phyloP scores from a whole-genome alignment of 768 basidiomycete genomes.

The Saitozyma sp. region DNA sequence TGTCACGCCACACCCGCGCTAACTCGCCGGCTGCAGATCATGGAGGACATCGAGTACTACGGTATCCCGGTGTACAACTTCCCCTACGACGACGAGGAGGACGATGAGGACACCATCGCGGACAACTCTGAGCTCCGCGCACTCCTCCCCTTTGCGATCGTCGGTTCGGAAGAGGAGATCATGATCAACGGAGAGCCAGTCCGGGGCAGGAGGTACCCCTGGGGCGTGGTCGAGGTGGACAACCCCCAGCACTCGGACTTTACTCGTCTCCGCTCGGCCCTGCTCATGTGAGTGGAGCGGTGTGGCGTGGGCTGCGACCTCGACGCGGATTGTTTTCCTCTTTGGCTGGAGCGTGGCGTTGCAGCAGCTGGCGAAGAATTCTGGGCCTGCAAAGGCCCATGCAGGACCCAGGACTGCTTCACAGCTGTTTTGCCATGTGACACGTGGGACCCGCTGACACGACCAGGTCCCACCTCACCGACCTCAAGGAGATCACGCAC shows the following conservation, averaged over 20 bases:
- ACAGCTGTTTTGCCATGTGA: neutral
- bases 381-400: no score
- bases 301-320: neutral
- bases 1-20: constrained; percentile 1
- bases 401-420: no score
- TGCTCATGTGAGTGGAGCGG: constrained; percentile 69
- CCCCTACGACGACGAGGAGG: constrained; percentile 98
- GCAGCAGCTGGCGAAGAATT: no score
- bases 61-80: constrained; percentile 99
- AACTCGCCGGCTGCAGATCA: constrained; percentile 63
- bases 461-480: constrained; percentile 82
- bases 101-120: constrained; percentile 96
- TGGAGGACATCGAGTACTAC: constrained; percentile 99
- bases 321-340: neutral
- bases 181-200: constrained; percentile 82
- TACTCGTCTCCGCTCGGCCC: constrained; percentile 82
- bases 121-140: constrained; percentile 94
- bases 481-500: constrained; percentile 85
- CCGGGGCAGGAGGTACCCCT: constrained; percentile 93
- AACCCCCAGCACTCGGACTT: constrained; percentile 99
- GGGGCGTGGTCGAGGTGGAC: constrained; percentile 98
- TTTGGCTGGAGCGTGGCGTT: no score
- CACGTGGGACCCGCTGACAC: neutral
- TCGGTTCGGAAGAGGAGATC: constrained; percentile 96
- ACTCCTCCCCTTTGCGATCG: constrained; percentile 91